Evolutionary conservation across 257 asterid species (phyloP).

Genomic region (Petunia axillaris): DNA sequence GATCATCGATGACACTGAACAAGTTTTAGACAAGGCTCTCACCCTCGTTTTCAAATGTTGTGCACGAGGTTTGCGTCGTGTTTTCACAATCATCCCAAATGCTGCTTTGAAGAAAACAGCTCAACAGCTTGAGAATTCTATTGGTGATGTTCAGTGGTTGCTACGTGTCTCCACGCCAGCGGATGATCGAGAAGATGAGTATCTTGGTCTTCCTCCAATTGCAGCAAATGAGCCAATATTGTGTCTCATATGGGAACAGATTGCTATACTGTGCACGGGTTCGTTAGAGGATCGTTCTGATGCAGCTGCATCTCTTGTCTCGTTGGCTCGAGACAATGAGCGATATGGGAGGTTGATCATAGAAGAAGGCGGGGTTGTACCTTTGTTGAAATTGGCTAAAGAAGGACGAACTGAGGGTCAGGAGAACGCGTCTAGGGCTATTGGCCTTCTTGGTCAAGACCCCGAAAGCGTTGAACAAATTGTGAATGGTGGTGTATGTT

Average conservation of each 20-base stretch:
- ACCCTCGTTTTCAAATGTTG: constrained; percentile 34
- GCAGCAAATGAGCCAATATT: constrained; percentile 38
- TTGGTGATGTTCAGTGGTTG: constrained; percentile 40
- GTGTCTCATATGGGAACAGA: constrained; percentile 38
- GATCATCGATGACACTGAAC: constrained; percentile 37
- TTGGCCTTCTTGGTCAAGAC: constrained; percentile 34
- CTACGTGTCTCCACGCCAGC: constrained; percentile 36
- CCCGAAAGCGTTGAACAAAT: constrained; percentile 36
- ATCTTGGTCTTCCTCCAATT: constrained; percentile 39
- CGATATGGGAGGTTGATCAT: constrained; percentile 31
- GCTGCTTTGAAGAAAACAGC: constrained; percentile 33
- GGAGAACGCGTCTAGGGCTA: constrained; percentile 33
- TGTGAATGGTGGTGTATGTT: constrained; percentile 34
- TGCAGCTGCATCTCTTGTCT: constrained; percentile 38
- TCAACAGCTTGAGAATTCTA: constrained; percentile 41
- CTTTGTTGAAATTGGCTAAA: constrained; percentile 34
- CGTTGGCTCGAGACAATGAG: constrained; percentile 32
- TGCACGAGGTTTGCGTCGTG: constrained; percentile 30
- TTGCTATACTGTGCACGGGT: constrained; percentile 34
- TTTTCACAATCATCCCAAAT: constrained; percentile 35
- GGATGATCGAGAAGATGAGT: constrained; percentile 34
- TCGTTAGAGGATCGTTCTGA: constrained; percentile 36
- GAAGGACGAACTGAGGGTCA: constrained; percentile 31
- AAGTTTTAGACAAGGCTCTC: constrained; percentile 37
- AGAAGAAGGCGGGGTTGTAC: constrained; percentile 36